Evolutionary conservation across 257 asterid genomes (phyloP), one percentile per base, ranked within the genome.

Genomic region (Capsicum rhomboideum): DNA sequence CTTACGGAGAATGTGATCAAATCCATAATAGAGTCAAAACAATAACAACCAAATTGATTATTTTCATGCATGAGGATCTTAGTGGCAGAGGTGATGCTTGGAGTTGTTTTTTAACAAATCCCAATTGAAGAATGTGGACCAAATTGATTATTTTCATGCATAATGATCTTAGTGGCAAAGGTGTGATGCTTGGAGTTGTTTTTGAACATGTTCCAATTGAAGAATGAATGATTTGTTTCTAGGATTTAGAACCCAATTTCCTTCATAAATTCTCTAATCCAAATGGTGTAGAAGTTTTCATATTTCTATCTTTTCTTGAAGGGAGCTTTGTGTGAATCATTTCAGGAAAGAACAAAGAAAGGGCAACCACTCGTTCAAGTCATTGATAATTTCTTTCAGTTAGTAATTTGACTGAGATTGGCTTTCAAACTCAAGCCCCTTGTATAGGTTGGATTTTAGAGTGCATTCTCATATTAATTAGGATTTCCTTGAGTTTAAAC

Each of bases 221-320:
- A 49, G 59, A 75, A 75, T 46, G 21, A 8, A 23, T 49, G 23
- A 23, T 75, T 20, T 75, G 31, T 83, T 71, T 71, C 16, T 54
- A 40, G 82, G 58, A 83, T 40, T 71, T 54, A n/a, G 40, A 53
- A 75, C 75, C 82, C 26, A n/a, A 74, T 74, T 64, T 83, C 58
- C 79, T 69, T 59, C 59, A 4, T 21, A 54, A 83, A 37, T 69
- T 69, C 81, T 69, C 46, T 14, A 11, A 83, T 77, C 29, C 53
- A 29, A 77, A 61, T 49, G 86, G 34, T 31, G 16, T 28, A 77
- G 78, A 84, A 84, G 56, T 49, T 84, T 84, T 21, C 79, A 64
- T 78, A 84, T 64, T 55, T 64, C 50, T 84, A 31, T 11, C 6
- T 46, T 78, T 78, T 78, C 64, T 13, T 78, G 79, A 82, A 49